A percentile compares a stretch with the other conserved stretches of the same genome.
phyloP scores from a whole-genome alignment of 208 protist species.

The Naegleria gruberi region DNA sequence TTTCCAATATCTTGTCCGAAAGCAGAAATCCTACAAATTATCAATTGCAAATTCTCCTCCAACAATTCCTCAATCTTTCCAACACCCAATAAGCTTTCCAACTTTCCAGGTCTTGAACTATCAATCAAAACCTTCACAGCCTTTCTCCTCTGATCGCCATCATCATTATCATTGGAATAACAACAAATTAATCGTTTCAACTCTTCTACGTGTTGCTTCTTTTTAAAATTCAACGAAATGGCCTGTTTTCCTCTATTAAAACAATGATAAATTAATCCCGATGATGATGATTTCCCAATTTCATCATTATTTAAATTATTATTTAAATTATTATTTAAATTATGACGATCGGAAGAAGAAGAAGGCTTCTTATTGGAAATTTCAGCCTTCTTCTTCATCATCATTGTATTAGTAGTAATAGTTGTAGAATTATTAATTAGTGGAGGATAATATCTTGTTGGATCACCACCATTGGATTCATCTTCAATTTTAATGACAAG shows the following conservation, averaged over 20 bases:
- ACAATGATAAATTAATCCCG: neutral
- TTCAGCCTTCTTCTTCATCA: no score
- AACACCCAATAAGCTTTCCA: neutral
- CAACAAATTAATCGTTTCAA: no score
- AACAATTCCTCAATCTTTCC: neutral
- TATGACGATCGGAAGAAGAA: no score
- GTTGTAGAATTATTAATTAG: neutral
- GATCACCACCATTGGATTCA: neutral
- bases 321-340: no score
- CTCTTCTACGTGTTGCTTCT: neutral
- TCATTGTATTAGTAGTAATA: no score
- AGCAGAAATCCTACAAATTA: neutral
- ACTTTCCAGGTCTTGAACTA: neutral
- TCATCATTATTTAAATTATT: no score
- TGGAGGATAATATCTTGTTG: neutral
- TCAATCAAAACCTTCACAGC: neutral
- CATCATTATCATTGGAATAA: no score
- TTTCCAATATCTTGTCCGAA: neutral
- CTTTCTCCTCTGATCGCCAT: neutral
- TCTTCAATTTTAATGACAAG: constrained; percentile 11
- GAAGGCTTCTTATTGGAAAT: no score
- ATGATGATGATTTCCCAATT: no score
- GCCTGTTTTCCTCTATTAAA: constrained; percentile 3
- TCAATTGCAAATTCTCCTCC: neutral
- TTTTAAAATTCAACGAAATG: neutral